Evolutionary conservation across 208 protist genomes (phyloP).

Genomic region (Trypanosomatidae sp.): DNA sequence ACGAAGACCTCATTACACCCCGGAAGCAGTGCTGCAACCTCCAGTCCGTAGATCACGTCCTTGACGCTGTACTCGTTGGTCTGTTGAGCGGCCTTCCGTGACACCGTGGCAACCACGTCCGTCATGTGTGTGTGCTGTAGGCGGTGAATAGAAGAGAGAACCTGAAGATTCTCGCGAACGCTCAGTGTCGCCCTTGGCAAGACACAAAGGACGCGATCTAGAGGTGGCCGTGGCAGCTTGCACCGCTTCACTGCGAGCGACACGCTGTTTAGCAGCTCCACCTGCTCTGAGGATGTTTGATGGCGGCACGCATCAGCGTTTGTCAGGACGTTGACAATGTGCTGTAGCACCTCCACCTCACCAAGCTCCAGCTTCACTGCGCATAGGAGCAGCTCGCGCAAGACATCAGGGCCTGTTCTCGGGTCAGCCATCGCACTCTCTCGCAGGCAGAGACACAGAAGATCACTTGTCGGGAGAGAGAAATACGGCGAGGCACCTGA

Average conservation of each 20-base stretch:
- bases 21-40: slow-evolving; percentile 56
- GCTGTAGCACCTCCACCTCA: slow-evolving; percentile 45
- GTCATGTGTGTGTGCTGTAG: slow-evolving; percentile 34
- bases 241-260: slow-evolving; percentile 77
- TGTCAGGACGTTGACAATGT: slow-evolving; percentile 36
- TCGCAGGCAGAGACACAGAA: slow-evolving; percentile 60
- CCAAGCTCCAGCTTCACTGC: slow-evolving; percentile 65
- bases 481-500: slow-evolving; percentile 67
- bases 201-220: slow-evolving; percentile 50
- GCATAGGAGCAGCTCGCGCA: slow-evolving; percentile 35
- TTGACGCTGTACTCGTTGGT: slow-evolving; percentile 50
- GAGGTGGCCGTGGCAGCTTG: slow-evolving; percentile 49
- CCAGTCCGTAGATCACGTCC: slow-evolving; percentile 75
- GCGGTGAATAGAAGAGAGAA: slow-evolving; percentile 70
- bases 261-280: slow-evolving; percentile 40
- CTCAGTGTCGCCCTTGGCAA: slow-evolving; percentile 35
- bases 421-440: slow-evolving; percentile 18
- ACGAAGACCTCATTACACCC: slow-evolving; percentile 54
- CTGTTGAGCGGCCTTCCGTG: slow-evolving; percentile 40
- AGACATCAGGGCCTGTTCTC: neutral
- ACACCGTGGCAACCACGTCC: slow-evolving; percentile 53
- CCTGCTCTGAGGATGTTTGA: slow-evolving; percentile 29
- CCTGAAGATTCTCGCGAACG: slow-evolving; percentile 47
- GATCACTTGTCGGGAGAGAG: slow-evolving; percentile 48
- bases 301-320: slow-evolving; percentile 20